phyloP scores from a whole-genome alignment of 176 grass and related monocot species.

The Musa acuminata region DNA sequence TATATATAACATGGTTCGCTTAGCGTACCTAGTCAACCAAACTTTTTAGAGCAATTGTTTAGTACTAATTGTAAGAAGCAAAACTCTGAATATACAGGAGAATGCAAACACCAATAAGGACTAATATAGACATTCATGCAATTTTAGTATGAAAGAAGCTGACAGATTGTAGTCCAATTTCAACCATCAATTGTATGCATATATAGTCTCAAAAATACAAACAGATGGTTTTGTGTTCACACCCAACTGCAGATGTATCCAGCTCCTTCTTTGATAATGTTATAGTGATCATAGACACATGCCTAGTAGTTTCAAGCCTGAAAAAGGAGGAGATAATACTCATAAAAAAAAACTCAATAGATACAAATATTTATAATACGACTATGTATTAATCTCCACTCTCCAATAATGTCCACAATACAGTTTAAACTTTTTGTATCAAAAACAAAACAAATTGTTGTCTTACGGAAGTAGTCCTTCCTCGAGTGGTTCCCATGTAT shows the following conservation, averaged over 20 bases:
- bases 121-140: too few relatives aligned
- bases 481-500: slow-evolving; percentile 95
- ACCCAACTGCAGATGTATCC: slow-evolving; percentile 74
- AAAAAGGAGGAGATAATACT: slow-evolving; percentile 1
- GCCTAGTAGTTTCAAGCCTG: slow-evolving; percentile 78
- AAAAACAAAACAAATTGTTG: slow-evolving; percentile 6
- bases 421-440: too few relatives aligned
- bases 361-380: background rate
- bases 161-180: too few relatives aligned
- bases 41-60: background rate
- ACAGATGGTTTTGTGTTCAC: slow-evolving; percentile 11
- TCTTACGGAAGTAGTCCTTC: slow-evolving; percentile 94
- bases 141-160: too few relatives aligned
- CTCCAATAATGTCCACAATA: too few relatives aligned
- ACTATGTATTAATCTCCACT: too few relatives aligned
- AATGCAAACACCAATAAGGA: too few relatives aligned
- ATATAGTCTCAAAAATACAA: background rate
- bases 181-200: too few relatives aligned
- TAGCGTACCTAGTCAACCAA: background rate
- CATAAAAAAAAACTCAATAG: background rate
- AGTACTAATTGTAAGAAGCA: background rate
- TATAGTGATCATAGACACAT: slow-evolving; percentile 81
- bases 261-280: slow-evolving; percentile 69
- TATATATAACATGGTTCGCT: background rate
- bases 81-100: too few relatives aligned